phyloP scores from a whole-genome alignment of 495 filamentous ascomycete species.

The Neurospora cerealis region DNA sequence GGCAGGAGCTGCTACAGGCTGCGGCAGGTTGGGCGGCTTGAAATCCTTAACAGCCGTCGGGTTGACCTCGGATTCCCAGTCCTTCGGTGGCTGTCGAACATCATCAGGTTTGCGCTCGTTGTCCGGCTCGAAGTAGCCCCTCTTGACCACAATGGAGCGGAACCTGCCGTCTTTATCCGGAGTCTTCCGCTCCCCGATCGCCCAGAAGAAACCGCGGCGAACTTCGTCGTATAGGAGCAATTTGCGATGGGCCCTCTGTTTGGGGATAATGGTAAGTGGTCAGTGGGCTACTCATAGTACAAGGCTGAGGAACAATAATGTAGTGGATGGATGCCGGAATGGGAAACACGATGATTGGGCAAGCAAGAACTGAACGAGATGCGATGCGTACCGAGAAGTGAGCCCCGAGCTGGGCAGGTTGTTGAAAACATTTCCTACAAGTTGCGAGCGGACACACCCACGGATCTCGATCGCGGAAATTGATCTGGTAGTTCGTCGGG shows the following conservation, averaged over 20 bases:
- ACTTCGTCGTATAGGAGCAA: slow-evolving; percentile 13
- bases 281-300: neutral
- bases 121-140: slow-evolving; percentile 1
- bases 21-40: neutral
- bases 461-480: neutral
- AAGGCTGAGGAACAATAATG: neutral
- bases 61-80: neutral
- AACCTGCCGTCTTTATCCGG: neutral
- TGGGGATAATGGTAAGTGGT: neutral
- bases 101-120: neutral
- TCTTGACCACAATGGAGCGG: slow-evolving; percentile 10
- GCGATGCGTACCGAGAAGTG: slow-evolving; percentile 11
- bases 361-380: neutral
- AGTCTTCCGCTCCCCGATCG: slow-evolving; percentile 3
- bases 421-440: slow-evolving; percentile 7
- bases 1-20: neutral
- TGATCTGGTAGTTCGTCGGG: slow-evolving; percentile 11
- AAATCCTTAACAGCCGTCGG: neutral
- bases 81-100: neutral
- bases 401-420: slow-evolving; percentile 4
- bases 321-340: neutral
- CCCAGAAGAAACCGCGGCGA: slow-evolving; percentile 8
- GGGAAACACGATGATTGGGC: neutral
- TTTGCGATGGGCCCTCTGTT: slow-evolving; percentile 7
- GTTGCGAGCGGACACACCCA: slow-evolving; percentile 14